phyloP scores from a whole-genome alignment of 495 filamentous ascomycete genomes.

The Trichocladium uniseriatum region DNA sequence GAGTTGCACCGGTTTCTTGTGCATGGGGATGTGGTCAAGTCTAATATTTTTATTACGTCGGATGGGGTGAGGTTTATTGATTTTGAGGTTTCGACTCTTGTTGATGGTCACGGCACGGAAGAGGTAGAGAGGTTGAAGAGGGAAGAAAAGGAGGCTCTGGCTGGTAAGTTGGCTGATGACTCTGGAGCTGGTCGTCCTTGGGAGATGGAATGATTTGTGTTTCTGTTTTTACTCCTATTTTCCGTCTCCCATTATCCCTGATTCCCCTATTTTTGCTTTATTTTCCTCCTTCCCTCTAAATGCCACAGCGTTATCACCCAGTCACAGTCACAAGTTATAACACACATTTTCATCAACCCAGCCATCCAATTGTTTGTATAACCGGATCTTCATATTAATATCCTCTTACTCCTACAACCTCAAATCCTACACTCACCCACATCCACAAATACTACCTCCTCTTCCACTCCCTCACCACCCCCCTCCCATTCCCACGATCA shows the following conservation, averaged over 20 bases:
- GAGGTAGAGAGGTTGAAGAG: neutral
- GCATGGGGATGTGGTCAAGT: neutral
- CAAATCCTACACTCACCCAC: too few species aligned
- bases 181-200: neutral
- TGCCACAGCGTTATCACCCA: too few species aligned
- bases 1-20: neutral
- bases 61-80: neutral
- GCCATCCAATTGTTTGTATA: too few species aligned
- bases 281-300: too few species aligned
- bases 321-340: too few species aligned
- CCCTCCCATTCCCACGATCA: conserved; percentile 1
- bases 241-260: too few species aligned
- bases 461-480: conserved; percentile 12
- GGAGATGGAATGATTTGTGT: conserved; percentile 5
- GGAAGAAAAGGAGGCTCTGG: neutral
- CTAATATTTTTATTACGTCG: neutral
- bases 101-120: neutral
- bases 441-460: too few species aligned
- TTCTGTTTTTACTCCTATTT: too few species aligned
- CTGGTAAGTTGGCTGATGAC: neutral
- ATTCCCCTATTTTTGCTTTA: too few species aligned
- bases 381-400: too few species aligned
- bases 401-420: too few species aligned
- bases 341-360: too few species aligned
- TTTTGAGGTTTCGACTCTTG: neutral